Evolutionary conservation across 1,139 yeast genomes (phyloP).

Genomic region (Lodderomyces pseudojiufengensis): DNA sequence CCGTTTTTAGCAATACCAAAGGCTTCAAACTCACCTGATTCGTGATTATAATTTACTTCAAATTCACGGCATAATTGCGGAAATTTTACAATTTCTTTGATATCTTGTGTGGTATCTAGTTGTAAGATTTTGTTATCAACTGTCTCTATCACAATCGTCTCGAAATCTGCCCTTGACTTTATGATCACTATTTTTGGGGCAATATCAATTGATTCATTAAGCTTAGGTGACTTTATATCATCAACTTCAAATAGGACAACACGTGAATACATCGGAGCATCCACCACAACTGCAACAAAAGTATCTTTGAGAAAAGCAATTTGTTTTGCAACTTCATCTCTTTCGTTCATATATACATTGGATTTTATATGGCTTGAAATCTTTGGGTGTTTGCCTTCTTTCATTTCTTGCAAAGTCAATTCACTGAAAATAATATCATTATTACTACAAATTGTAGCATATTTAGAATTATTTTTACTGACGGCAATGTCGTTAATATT

Average conservation of each 20-base stretch:
- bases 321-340: conserved; percentile 56
- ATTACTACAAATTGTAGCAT: conserved; percentile 54
- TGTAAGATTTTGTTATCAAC: conserved; percentile 59
- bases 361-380: conserved; percentile 34
- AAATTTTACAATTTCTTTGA: conserved; percentile 42
- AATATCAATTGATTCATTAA: conserved; percentile 41
- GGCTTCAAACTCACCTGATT: conserved; percentile 33
- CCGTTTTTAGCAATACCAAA: conserved; percentile 77
- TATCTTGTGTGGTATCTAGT: conserved; percentile 26
- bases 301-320: conserved; percentile 53
- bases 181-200: conserved; percentile 52
- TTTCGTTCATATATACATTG: conserved; percentile 24
- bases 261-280: conserved; percentile 45
- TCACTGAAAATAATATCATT: conserved; percentile 23
- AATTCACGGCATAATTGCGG: conserved; percentile 71
- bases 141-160: conserved; percentile 53
- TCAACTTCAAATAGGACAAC: conserved; percentile 49
- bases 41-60: conserved; percentile 39
- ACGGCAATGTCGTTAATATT: conserved; percentile 65
- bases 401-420: conserved; percentile 27
- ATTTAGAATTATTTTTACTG: conserved; percentile 52
- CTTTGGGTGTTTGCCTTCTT: conserved; percentile 46
- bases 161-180: conserved; percentile 54
- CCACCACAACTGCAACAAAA: conserved; percentile 55
- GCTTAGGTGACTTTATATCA: conserved; percentile 33